Evolutionary conservation across 768 basidiomycete species (phyloP).

Genomic region (Rhizopogon vesiculosus): DNA sequence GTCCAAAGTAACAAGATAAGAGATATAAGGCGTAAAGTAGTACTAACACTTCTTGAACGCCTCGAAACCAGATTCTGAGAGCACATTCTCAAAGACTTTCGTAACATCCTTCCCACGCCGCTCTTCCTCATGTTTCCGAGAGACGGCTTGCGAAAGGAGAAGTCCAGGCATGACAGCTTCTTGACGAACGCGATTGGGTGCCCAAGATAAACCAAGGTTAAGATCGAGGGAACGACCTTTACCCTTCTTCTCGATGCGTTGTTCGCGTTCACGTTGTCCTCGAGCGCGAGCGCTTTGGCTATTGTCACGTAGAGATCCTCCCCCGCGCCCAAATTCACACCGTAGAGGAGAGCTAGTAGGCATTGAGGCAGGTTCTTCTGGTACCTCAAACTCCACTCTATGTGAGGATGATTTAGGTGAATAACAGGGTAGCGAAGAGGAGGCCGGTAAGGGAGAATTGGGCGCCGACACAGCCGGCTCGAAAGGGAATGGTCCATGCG

Average conservation of each 20-base stretch:
- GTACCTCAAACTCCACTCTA: constrained; percentile 1
- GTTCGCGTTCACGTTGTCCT: constrained; percentile 8
- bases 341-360: constrained; percentile 17
- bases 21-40: not conserved
- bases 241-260: constrained; percentile 25
- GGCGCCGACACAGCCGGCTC: constrained; percentile 62
- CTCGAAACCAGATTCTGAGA: constrained; percentile 32
- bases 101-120: constrained; percentile 29
- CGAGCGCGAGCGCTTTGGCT: constrained; percentile 18
- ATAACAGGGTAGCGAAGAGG: constrained; percentile 13
- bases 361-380: constrained; percentile 7
- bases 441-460: constrained; percentile 23
- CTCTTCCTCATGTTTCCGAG: constrained; percentile 9
- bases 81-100: constrained; percentile 30
- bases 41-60: constrained; percentile 60
- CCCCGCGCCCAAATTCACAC: constrained; percentile 28
- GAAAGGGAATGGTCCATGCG: constrained; percentile 63
- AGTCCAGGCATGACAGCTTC: constrained; percentile 52
- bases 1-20: not conserved
- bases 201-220: constrained; percentile 67
- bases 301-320: constrained; percentile 19
- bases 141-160: constrained; percentile 18
- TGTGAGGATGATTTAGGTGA: constrained; percentile 1
- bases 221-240: constrained; percentile 74
- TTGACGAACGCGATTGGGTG: constrained; percentile 61